Base-by-base conservation (phyloP, 2,329 filamentous ascomycete species). In the Aspergillus latus region DNA sequence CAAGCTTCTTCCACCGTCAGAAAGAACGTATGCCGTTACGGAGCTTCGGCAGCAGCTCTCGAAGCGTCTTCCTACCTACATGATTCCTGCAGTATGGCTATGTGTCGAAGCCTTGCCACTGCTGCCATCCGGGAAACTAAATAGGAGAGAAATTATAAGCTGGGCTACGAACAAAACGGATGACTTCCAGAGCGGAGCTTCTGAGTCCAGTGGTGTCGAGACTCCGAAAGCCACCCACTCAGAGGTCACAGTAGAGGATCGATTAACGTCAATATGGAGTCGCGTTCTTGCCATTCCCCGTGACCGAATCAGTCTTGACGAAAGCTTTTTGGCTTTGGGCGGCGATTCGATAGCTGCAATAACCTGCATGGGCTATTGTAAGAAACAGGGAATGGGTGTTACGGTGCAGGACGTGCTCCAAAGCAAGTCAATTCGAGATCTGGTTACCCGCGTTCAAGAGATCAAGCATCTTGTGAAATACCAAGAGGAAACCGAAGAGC, bases 341-440 rank as follows among this genome's bases (percentile, higher is more conserved):
- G 78, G 78, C 50, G 78, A 81, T 54, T 80, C 77, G 0, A 80
- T 80, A 53, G 78, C 78, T 40, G 78, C 79, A 0, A 80, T 81
- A 74, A 78, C 78, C 47, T 78, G 78, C 39, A 73, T 78, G 56
- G 75, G 75, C 2, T 70, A 77, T 36, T 80, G 76, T 58, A 78
- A 77, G 47, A 78, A 78, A 62, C 66, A 69, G 36, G 76, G 76
- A 1, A 68, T 80, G 56, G 71, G 74, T 10, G 65, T 80, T 26
- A 77, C 72, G 9, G 77, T 81, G 9, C 78, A 80, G 59, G 76
- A 80, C 26, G 72, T 81, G 2, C 66, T 81, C 32, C 76, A 74
- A 13, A 76, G 75, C 65, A 78, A 76, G 56, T 80, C 78, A 1
- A 77, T 81, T 36, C 64, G 60, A 26, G 70, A 74, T 9, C 56